phyloP scores from a whole-genome alignment of 2,329 filamentous ascomycete genomes.

The Alternaria longipes region DNA sequence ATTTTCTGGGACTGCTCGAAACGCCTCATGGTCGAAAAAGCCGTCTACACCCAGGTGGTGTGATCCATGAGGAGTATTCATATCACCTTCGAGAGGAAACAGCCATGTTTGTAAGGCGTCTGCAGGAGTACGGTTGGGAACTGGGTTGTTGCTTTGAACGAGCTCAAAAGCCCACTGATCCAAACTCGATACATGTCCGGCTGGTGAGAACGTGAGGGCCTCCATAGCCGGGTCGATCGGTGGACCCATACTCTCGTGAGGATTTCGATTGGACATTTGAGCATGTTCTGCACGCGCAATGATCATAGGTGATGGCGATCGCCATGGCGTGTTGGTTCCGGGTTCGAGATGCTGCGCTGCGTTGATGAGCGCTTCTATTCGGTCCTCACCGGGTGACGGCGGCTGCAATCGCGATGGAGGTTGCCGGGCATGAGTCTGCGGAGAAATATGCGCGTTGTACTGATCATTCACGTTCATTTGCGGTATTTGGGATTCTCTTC shows the following conservation, averaged over 20 bases:
- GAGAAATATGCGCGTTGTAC: constrained; percentile 26
- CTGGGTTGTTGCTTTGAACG: constrained; percentile 48
- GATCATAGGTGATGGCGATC: constrained; percentile 45
- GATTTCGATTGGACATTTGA: constrained; percentile 35
- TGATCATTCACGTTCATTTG: constrained; percentile 32
- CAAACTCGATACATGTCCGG: constrained; percentile 46
- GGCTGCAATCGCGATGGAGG: constrained; percentile 27
- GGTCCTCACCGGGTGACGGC: constrained; percentile 42
- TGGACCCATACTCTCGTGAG: constrained; percentile 46
- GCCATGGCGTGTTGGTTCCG: constrained; percentile 44
- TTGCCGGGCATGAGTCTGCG: constrained; percentile 23
- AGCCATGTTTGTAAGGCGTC: constrained; percentile 51
- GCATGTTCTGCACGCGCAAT: constrained; percentile 36
- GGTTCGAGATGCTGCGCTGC: constrained; percentile 50
- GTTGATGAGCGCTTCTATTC: constrained; percentile 51
- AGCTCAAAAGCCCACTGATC: constrained; percentile 52
- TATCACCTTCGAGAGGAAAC: constrained; percentile 45
- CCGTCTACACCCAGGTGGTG: constrained; percentile 45
- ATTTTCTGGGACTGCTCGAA: constrained; percentile 34
- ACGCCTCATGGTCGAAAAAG: constrained; percentile 42
- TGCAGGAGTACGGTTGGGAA: constrained; percentile 48
- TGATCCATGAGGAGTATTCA: constrained; percentile 36
- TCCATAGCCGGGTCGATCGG: constrained; percentile 52
- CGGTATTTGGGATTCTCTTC: constrained; percentile 35
- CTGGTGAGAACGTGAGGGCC: constrained; percentile 47